phyloP scores from a whole-genome alignment of 1,284 basidiomycete species.

The Phylloporus sp. region DNA sequence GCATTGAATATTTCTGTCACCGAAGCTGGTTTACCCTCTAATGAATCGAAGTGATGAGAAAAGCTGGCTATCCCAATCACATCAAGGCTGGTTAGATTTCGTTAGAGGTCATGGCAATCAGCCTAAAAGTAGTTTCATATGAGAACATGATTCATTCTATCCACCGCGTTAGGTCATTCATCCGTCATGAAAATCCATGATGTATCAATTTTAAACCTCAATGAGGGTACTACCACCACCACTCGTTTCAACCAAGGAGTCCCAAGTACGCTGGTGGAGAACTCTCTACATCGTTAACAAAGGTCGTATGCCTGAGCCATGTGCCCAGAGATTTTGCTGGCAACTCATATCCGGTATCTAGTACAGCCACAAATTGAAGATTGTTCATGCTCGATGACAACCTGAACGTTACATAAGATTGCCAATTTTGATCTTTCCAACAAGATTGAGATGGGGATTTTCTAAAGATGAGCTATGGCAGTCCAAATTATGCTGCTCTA shows the following conservation, averaged over 20 bases:
- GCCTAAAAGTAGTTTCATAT: conserved; percentile 37
- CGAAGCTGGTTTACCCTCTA: conserved; percentile 50
- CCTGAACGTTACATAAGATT: conserved; percentile 90
- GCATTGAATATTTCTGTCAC: conserved; percentile 53
- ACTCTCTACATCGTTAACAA: conserved; percentile 90
- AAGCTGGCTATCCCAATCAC: conserved; percentile 65
- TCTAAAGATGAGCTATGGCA: conserved; percentile 92
- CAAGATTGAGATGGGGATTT: conserved; percentile 96
- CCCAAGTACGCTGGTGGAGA: conserved; percentile 91
- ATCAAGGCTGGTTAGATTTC: conserved; percentile 47
- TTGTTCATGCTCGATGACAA: conserved; percentile 87
- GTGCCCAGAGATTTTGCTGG: conserved; percentile 92
- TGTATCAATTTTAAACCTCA: conserved; percentile 50
- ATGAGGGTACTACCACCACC: conserved; percentile 40
- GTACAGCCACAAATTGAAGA: conserved; percentile 92
- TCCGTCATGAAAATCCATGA: conserved; percentile 13
- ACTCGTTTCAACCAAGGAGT: conserved; percentile 45
- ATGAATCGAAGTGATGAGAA: conserved; percentile 57
- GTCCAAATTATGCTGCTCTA: conserved; percentile 95
- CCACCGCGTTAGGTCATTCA: not conserved
- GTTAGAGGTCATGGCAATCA: conserved; percentile 28
- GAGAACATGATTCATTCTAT: conserved; percentile 57
- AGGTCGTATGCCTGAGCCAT: conserved; percentile 85
- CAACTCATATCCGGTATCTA: conserved; percentile 96
- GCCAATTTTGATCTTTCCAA: conserved; percentile 95